Conservation (phyloP, 805 yeast species). For the Isabelozyma gotoi region DNA sequence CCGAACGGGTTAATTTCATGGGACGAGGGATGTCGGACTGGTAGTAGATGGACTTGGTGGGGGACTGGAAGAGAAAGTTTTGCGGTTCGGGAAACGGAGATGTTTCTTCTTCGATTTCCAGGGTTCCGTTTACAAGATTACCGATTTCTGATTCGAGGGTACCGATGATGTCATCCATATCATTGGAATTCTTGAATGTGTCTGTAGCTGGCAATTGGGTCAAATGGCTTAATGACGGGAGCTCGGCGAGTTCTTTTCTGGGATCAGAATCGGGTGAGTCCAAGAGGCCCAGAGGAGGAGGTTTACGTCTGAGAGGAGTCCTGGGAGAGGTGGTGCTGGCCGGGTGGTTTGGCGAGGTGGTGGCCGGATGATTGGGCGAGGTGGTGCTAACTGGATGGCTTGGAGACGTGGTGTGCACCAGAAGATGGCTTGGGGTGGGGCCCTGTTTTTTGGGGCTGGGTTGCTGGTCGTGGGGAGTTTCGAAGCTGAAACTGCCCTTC, state of each 20-base stretch:
- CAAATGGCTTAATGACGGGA: background rate
- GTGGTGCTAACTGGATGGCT: no score
- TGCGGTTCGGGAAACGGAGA: slow-evolving; percentile 3
- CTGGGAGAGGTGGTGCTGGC: slow-evolving; percentile 1
- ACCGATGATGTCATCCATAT: slow-evolving; percentile 21
- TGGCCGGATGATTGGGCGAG: no score
- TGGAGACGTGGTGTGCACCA: no score
- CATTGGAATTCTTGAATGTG: background rate
- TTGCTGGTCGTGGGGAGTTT: no score
- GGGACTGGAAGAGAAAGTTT: slow-evolving; percentile 1
- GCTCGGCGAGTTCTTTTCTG: background rate
- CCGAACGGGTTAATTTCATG: background rate
- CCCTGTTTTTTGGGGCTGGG: no score
- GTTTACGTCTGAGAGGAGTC: slow-evolving; percentile 5
- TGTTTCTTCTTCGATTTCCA: background rate
- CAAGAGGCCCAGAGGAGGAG: slow-evolving; percentile 6
- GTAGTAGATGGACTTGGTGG: background rate
- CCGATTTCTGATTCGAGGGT: slow-evolving; percentile 23
- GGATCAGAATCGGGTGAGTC: background rate
- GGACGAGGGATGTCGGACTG: background rate
- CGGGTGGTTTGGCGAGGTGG: background rate
- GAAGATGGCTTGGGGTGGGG: no score
- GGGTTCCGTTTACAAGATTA: slow-evolving; percentile 8
- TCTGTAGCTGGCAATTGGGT: slow-evolving; percentile 1
- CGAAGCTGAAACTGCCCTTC: no score